A percentile compares a stretch with the other conserved stretches of the same genome.
Conservation (phyloP, 768 basidiomycete genomes). For the Leccinum sublutescens region DNA sequence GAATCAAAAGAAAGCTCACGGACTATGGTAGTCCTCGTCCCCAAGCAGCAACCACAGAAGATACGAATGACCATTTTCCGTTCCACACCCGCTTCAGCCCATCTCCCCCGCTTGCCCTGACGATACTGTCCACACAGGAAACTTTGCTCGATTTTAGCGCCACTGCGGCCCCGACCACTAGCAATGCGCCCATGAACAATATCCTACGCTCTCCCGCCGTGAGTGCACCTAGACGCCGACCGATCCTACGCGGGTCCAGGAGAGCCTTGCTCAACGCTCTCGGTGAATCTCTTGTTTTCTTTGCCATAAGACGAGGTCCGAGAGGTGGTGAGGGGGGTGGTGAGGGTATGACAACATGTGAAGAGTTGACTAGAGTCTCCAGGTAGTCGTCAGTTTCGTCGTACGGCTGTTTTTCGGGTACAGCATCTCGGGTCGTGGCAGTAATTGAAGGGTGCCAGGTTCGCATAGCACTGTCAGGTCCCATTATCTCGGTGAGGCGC, state of each 20-base stretch:
- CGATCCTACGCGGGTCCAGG: constrained; percentile 18
- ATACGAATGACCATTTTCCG: constrained; percentile 20
- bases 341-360: constrained; percentile 25
- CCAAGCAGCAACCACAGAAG: constrained; percentile 28
- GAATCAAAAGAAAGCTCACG: not conserved
- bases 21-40: constrained; percentile 26
- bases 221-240: constrained; percentile 25
- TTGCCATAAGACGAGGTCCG: constrained; percentile 9
- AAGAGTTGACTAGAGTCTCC: constrained; percentile 24
- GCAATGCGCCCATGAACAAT: constrained; percentile 61
- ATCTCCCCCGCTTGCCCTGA: constrained; percentile 14
- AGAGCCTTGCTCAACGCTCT: constrained; percentile 7
- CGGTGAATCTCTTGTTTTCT: constrained; percentile 19
- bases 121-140: constrained; percentile 14
- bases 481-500: constrained; percentile 59
- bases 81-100: constrained; percentile 26
- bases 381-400: constrained; percentile 28
- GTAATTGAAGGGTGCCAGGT: constrained; percentile 53
- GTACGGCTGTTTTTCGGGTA: constrained; percentile 24
- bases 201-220: constrained; percentile 28
- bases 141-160: constrained; percentile 35
- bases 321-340: constrained; percentile 23
- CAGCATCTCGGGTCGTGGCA: constrained; percentile 1
- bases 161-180: constrained; percentile 70
- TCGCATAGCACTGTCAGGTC: constrained; percentile 71